These are phyloP conservation scores for Pseudozyma thailandica DNA, from an alignment of 1,284 basidiomycete species.

Conservation along the genomic window DNA sequence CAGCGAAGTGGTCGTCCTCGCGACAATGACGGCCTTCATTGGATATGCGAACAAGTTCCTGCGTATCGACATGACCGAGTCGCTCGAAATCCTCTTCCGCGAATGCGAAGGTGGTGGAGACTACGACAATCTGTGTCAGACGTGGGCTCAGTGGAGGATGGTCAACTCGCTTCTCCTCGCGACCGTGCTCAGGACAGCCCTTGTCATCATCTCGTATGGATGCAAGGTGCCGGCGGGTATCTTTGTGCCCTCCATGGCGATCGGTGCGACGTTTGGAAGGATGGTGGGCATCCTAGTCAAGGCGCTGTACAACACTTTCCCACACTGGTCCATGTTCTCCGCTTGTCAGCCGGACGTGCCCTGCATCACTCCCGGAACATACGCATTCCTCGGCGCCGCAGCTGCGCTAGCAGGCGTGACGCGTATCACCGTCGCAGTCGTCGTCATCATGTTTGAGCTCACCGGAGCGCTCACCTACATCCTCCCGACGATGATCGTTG, in stretches of 20 bases:
- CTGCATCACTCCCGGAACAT: constrained; percentile 96
- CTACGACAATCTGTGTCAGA: constrained; percentile 93
- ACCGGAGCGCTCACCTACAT: constrained; percentile 98
- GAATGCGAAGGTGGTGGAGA: constrained; percentile 96
- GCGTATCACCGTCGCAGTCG: constrained; percentile 95
- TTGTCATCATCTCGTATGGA: constrained; percentile 94
- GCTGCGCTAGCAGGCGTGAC: constrained; percentile 77
- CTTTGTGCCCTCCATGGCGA: constrained; percentile 94
- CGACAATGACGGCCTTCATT: constrained; percentile 86
- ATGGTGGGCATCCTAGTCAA: constrained; percentile 87
- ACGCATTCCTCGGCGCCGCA: constrained; percentile 49
- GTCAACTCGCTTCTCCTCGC: constrained; percentile 91
- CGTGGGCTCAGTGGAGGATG: constrained; percentile 92
- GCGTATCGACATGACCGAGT: constrained; percentile 97
- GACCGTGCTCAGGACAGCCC: constrained; percentile 83
- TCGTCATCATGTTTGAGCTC: constrained; percentile 99
- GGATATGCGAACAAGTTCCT: constrained; percentile 95
- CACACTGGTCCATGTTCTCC: constrained; percentile 83
- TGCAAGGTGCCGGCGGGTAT: constrained; percentile 97
- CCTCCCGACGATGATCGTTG: constrained; percentile 96
- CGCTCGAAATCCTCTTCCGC: constrained; percentile 92
- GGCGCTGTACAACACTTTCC: constrained; percentile 85
- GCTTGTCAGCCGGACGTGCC: constrained; percentile 90
- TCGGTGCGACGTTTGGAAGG: constrained; percentile 94
- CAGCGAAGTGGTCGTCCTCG: constrained; percentile 86